Base-by-base conservation (phyloP, 768 basidiomycete genomes). In the Filobasidium floriforme region DNA sequence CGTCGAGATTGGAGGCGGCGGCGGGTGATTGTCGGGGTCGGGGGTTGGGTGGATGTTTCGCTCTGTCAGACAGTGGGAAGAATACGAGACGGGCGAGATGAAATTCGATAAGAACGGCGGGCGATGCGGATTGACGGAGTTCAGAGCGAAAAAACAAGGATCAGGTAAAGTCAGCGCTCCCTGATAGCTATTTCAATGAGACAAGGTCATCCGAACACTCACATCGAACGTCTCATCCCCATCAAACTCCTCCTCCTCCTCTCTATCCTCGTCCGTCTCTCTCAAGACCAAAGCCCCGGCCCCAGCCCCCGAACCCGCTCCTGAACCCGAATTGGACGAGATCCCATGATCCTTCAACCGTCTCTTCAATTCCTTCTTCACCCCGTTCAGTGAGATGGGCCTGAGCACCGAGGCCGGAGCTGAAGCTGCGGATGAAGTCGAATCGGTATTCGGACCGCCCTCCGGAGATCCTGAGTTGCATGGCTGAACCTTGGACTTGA, bases 361-460 rank as follows among this genome's bases (percentile, higher is more conserved):
- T 15, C 26, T 7, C n/a, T 57, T 57, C 54, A 57, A 57, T 28
- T 57, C 54, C 26, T 57, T 57, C 54, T 57, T 57, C 4, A 57
- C 54, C 24, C 54, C 54, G 54, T 57, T 57, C 54, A 57, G 29
- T 4, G 22, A 24, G 54, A 57, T 57, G 4, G 54, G 54, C 6
- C 54, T 15, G 54, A 28, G 18, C 4, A 19, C 12, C 46, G 46
- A 18, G 46, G 46, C 3, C n/a, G n/a, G n/a, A n/a, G n/a, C n/a
- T n/a, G n/a, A n/a, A n/a, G n/a, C n/a, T n/a, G n/a, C n/a, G n/a
- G n/a, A n/a, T n/a, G n/a, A n/a, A n/a, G n/a, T n/a, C n/a, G n/a
- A n/a, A n/a, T n/a, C n/a, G n/a, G n/a, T n/a, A n/a, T n/a, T n/a
- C n/a, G n/a, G n/a, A n/a, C n/a, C n/a, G n/a, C n/a, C n/a, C n/a